A percentile compares a stretch with the other conserved stretches of the same genome.
Evolutionary conservation across 1,284 basidiomycete genomes (phyloP).

Genomic region (Rhodotorula sp.): DNA sequence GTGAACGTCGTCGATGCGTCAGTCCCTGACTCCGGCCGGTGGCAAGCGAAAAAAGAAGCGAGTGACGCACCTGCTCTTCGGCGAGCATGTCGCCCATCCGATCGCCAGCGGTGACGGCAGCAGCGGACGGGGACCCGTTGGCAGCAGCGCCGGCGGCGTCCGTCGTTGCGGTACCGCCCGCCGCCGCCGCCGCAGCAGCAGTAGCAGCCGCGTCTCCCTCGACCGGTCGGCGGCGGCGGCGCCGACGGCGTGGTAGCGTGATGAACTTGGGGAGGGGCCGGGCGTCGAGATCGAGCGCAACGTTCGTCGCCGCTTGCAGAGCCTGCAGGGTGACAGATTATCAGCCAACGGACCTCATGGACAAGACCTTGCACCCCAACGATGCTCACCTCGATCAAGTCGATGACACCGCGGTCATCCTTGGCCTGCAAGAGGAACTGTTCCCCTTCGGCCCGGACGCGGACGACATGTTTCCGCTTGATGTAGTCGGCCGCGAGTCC

Average conservation of each 20-base stretch:
- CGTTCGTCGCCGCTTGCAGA: constrained; percentile 89
- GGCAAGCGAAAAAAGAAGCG: no score
- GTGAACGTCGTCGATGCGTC: not conserved
- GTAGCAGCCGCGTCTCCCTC: constrained; percentile 13
- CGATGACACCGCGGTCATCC: constrained; percentile 80
- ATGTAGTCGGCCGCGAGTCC: constrained; percentile 92
- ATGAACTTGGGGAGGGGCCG: constrained; percentile 80
- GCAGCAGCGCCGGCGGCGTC: not conserved
- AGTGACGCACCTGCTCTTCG: constrained; percentile 42
- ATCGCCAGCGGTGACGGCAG: constrained; percentile 48
- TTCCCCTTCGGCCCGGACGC: constrained; percentile 88
- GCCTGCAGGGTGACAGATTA: constrained; percentile 44
- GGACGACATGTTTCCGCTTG: constrained; percentile 93
- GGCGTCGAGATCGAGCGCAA: constrained; percentile 85
- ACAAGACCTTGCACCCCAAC: constrained; percentile 3
- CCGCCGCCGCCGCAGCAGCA: constrained; percentile 15
- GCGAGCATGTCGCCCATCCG: constrained; percentile 45
- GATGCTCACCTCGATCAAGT: constrained; percentile 81
- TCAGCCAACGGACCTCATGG: not conserved
- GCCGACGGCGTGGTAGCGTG: constrained; percentile 54
- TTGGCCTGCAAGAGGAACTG: constrained; percentile 93
- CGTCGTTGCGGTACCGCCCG: not conserved
- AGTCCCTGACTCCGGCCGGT: not conserved
- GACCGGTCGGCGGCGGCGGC: constrained; percentile 48
- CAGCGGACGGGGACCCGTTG: constrained; percentile 41